Evolutionary conservation across 1,284 basidiomycete genomes (phyloP), one percentile per base, ranked within the genome.

Genomic region (Phenoliferia sp.): DNA sequence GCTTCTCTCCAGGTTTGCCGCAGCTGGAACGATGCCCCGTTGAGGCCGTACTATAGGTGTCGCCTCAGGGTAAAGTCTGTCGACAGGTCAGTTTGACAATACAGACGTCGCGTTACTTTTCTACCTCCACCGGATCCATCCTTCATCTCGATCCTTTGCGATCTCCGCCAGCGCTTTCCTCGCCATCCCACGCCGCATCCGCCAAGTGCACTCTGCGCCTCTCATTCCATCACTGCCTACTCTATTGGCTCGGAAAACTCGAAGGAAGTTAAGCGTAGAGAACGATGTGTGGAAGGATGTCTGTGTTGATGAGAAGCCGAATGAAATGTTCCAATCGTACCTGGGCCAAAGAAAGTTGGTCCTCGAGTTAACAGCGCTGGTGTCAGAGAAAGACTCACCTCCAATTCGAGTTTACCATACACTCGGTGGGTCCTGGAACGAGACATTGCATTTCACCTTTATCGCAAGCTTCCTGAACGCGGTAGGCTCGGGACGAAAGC

Each of bases 331-430:
- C 57, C 57, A 59, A 26, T 59, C 57, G 57, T 59, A 59, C 34
- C 57, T 59, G 57, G 22, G 31, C n/a, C 33, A 33, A 34, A 29
- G 17, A 12, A 32, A 9, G 28, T 19, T 31, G 9, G 12, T 32
- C 44, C n/a, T n/a, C n/a, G n/a, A 44, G 22, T 22, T 10, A 5
- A 3, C 29, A 7, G 12, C 31, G 2, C 44, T 15, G 31, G 26
- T 6, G 29, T 15, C 22, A 52, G 19, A 3, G 19, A 33, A n/a
- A 29, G 26, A 17, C 59, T 10, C 15, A 52, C 59, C 59, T 16
- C 31, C 59, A 48, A 28, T 61, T 61, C 22, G 59, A 61, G 22
- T 61, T 61, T 29, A 61, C 59, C 19, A 61, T n/a, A n/a, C 44
- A 50, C 16, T 50, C 44, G 0, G 29, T 32, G 3, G 16, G n/a